Base-by-base conservation (phyloP, 2,329 filamentous ascomycete species). In the Metarhizium rileyi region DNA sequence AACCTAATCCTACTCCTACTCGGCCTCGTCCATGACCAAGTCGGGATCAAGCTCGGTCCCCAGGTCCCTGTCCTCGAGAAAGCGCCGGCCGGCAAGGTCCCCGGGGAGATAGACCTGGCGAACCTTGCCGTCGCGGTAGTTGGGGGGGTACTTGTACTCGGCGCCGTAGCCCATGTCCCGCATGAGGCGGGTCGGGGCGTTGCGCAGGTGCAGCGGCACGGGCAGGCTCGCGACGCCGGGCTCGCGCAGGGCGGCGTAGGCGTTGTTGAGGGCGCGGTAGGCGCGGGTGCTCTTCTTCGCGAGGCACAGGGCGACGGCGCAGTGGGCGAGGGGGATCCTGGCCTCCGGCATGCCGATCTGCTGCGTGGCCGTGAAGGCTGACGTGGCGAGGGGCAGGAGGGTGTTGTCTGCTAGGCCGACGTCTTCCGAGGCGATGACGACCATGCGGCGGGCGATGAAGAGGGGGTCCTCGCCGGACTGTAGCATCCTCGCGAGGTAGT, bases 281-380 rank as follows among this genome's bases (percentile, higher is more conserved):
- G 86, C 83, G 33, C 90, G 75, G 1, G 90, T 96, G 57, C 85
- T 91, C 71, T 98, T 97, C 2, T 84, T 85, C 0, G 90, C 85
- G 16, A 89, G 71, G 4, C 84, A 79, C 45, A 97, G 74, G 0
- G 93, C 90, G 0, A 93, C 86, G 7, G 88, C 78, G 58, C 84
- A 87, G 67, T 98, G 93, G 0, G 87, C 90, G 5, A 98, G 77
- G 47, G 91, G 89, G 59, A 97, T 97, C 8, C 90, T 80, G 18
- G 90, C 91, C 68, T 98, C 93, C 1, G 93, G 93, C 78, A 97
- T 87, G 25, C 93, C 93, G 47, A 98, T 87, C 66, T 93, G 91
- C 67, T 97, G 88, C 1, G 87, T 84, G 0, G 93, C 91, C 7
- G 84, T 85, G 66, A 94, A 94, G 2, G 90, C 80, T 0, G 89